Conservation (phyloP, 495 filamentous ascomycete genomes). For the Penicillium silybi region DNA sequence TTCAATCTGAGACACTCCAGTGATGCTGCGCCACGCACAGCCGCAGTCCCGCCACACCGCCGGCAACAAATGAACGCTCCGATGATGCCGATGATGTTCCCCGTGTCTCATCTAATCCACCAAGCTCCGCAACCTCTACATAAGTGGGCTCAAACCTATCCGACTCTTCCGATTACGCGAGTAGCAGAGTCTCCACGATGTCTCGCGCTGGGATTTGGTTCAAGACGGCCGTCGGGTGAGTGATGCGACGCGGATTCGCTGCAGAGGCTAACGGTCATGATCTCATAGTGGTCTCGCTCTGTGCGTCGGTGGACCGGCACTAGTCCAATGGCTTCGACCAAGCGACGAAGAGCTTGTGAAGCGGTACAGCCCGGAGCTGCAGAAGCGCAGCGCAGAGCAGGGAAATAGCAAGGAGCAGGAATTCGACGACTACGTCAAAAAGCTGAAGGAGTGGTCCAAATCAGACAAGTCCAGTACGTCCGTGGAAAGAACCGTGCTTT, state of each 20-base stretch:
- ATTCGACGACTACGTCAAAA: constrained; percentile 79
- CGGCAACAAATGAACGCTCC: constrained; percentile 19
- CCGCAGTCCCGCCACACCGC: constrained; percentile 13
- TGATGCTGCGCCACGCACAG: constrained; percentile 13
- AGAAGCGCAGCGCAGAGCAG: constrained; percentile 73
- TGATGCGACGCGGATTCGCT: constrained; percentile 1
- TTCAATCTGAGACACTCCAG: neutral
- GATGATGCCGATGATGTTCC: constrained; percentile 19
- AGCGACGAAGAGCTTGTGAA: constrained; percentile 90
- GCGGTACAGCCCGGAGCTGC: constrained; percentile 90
- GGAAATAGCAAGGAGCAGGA: constrained; percentile 72
- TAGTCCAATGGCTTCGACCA: constrained; percentile 76
- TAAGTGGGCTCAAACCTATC: neutral
- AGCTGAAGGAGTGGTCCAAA: constrained; percentile 84
- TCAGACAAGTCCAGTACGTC: constrained; percentile 77
- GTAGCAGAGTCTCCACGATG: constrained; percentile 33
- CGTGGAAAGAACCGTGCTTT: neutral
- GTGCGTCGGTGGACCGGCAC: constrained; percentile 77
- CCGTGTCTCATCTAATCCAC: neutral
- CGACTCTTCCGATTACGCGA: neutral
- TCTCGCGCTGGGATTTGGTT: constrained; percentile 47
- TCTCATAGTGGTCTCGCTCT: constrained; percentile 58
- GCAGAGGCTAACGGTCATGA: constrained; percentile 8
- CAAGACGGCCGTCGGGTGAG: constrained; percentile 54
- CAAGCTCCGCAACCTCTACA: neutral